A percentile compares a stretch with the other conserved stretches of the same genome.
phyloP scores from a whole-genome alignment of 2,329 filamentous ascomycete species.

The Colletotrichum sp. region DNA sequence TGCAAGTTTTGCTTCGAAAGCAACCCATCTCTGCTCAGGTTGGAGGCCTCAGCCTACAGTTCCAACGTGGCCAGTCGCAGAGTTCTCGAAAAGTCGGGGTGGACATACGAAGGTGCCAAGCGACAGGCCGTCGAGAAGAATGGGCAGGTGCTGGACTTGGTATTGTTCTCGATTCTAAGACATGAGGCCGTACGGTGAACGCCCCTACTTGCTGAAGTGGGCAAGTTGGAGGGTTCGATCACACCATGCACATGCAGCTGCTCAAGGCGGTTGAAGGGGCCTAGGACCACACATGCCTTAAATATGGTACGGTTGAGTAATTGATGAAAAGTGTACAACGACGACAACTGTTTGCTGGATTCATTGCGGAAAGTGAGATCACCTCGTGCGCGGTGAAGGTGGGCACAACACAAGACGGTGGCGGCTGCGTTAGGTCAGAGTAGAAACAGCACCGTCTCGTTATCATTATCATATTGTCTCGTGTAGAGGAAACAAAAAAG shows the following conservation, averaged over 20 bases:
- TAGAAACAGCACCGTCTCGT: background rate
- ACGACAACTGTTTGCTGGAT: background rate
- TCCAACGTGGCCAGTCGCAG: slow-evolving; percentile 45
- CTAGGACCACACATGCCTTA: background rate
- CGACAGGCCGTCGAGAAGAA: slow-evolving; percentile 47
- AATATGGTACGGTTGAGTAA: background rate
- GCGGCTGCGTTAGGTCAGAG: background rate
- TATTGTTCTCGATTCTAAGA: slow-evolving; percentile 42
- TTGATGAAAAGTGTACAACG: background rate
- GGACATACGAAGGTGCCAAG: slow-evolving; percentile 45
- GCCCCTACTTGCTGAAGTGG: background rate
- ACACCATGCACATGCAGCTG: background rate
- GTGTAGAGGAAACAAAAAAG: background rate
- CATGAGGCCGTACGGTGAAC: slow-evolving; percentile 27
- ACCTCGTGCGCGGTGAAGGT: background rate
- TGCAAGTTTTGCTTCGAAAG: slow-evolving; percentile 48
- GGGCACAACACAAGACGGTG: background rate
- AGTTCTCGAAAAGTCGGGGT: slow-evolving; percentile 50
- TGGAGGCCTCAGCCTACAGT: slow-evolving; percentile 43
- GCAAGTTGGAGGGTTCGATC: background rate
- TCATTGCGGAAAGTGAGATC: background rate
- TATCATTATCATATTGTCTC: background rate
- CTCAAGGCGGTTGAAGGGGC: background rate
- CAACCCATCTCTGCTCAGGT: slow-evolving; percentile 42
- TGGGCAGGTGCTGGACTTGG: slow-evolving; percentile 41